phyloP scores from a whole-genome alignment of 2,329 filamentous ascomycete genomes.

The Lachnellula willkommii region DNA sequence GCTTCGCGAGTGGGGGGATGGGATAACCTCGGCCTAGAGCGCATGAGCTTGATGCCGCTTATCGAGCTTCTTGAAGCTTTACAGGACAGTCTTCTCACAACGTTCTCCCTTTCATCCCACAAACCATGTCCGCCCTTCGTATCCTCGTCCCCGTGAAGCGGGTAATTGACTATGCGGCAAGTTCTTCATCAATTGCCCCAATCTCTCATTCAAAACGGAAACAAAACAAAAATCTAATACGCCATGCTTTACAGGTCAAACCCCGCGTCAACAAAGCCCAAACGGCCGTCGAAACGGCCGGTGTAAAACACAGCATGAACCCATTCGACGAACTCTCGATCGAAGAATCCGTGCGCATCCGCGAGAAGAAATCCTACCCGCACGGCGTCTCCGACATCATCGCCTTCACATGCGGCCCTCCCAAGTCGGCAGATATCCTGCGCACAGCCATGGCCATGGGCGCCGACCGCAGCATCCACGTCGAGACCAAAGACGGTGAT shows the following conservation, averaged over 20 bases:
- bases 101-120: neutral
- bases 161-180: slow-evolving; percentile 81
- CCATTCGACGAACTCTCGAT: slow-evolving; percentile 98
- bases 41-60: slow-evolving; percentile 1
- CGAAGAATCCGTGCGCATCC: slow-evolving; percentile 91
- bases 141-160: slow-evolving; percentile 78
- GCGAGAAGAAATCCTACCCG: slow-evolving; percentile 72
- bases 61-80: slow-evolving; percentile 1
- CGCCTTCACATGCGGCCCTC: slow-evolving; percentile 78
- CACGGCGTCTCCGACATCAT: slow-evolving; percentile 85
- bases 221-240: neutral
- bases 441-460: slow-evolving; percentile 99
- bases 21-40: neutral
- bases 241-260: slow-evolving; percentile 49
- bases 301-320: slow-evolving; percentile 98
- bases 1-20: neutral
- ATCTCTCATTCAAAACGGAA: neutral
- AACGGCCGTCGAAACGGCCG: slow-evolving; percentile 85
- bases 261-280: slow-evolving; percentile 64
- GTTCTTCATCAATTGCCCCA: slow-evolving; percentile 29
- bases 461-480: slow-evolving; percentile 84
- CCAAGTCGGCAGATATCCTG: slow-evolving; percentile 82
- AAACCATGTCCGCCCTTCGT: slow-evolving; percentile 57
- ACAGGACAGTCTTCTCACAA: neutral
- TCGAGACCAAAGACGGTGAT: slow-evolving; percentile 70